phyloP scores from a whole-genome alignment of 176 grass and related monocot species.

The Triticum urartu region DNA sequence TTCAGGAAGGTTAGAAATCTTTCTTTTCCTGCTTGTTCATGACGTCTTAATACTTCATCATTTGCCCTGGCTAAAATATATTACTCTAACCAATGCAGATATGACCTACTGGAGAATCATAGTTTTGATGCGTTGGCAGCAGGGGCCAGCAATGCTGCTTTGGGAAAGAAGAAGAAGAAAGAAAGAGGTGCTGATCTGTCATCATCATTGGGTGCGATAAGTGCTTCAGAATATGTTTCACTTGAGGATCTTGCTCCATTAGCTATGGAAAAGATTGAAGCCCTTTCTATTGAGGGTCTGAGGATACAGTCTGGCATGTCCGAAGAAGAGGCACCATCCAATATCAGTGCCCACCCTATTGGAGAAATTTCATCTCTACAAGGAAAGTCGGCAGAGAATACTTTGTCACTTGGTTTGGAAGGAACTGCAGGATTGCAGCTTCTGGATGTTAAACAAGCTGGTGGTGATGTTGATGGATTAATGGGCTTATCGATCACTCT shows the following conservation, averaged over 20 bases:
- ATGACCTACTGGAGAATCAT: conserved; percentile 52
- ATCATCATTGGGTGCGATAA: conserved; percentile 42
- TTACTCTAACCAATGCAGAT: conserved; percentile 43
- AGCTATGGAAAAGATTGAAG: conserved; percentile 99
- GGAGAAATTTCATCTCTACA: conserved; percentile 80
- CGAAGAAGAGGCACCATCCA: conserved; percentile 85
- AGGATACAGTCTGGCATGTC: conserved; percentile 98
- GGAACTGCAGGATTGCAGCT: conserved; percentile 90
- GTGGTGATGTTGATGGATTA: conserved; percentile 78
- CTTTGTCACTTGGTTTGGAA: conserved; percentile 73
- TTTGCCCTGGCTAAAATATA: conserved; percentile 11
- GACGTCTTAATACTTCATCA: neutral
- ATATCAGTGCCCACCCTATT: conserved; percentile 71
- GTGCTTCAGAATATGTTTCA: conserved; percentile 75
- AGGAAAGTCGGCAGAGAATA: conserved; percentile 61
- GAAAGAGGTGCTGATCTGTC: conserved; percentile 38
- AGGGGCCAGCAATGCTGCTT: conserved; percentile 24
- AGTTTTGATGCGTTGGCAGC: conserved; percentile 27
- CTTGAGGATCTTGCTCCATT: conserved; percentile 93
- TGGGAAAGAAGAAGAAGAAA: conserved; percentile 58
- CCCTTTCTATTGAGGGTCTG: conserved; percentile 90
- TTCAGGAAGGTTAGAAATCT: conserved; percentile 50
- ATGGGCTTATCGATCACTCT: conserved; percentile 93
- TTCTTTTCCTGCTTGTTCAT: conserved; percentile 20
- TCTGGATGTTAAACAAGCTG: conserved; percentile 72